Base-by-base conservation (phyloP, 495 filamentous ascomycete genomes). In the Friedmanniomyces endolithicus region DNA sequence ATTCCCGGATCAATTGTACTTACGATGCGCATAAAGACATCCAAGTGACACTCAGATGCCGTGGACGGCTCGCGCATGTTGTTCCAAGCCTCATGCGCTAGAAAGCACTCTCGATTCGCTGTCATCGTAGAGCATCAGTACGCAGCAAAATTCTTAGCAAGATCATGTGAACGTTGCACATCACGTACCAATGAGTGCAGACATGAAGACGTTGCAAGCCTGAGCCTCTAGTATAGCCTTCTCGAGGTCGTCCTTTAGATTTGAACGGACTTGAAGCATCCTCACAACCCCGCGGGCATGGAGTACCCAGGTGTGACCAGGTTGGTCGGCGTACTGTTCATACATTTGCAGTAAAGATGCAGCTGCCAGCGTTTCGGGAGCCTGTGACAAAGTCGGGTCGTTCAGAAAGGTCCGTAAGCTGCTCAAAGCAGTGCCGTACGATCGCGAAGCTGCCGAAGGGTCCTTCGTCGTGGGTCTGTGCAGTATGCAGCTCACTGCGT, bases 351-450 rank as follows among this genome's bases (percentile, higher is more conserved):
- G 41, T 11, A 54, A 4, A 47, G 8, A 16, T 16, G 52, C 52
- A 11, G 52, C 52, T n/a, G 52, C 41, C 39, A 54, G 23, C 14
- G 52, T 54, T 25, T 54, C 52, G 12, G 52, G 52, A 11, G 41
- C 19, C 11, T 3, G 12, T 12, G 17, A 2, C 23, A 27, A 35
- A 27, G 14, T 9, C 16, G 19, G 22, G 29, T 54, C 52, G 24
- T 20, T 22, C 11, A 54, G 27, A 6, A 40, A 17, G 27, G 3
- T 37, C 11, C 43, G 52, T 1, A 54, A 19, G 27, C 52, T 54
- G 11, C 41, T 2, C 27, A 54, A 47, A 29, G 52, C 52, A 7
- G 16, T 48, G 11, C 27, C 24, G 24, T 54, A 54, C 2, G 46
- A 23, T 33, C 23, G 11, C 52, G n/a, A 27, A 3, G 16, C 9